A percentile compares a stretch with the other conserved stretches of the same genome.
phyloP scores from a whole-genome alignment of 768 basidiomycete species.

The Hortiboletus campestris region DNA sequence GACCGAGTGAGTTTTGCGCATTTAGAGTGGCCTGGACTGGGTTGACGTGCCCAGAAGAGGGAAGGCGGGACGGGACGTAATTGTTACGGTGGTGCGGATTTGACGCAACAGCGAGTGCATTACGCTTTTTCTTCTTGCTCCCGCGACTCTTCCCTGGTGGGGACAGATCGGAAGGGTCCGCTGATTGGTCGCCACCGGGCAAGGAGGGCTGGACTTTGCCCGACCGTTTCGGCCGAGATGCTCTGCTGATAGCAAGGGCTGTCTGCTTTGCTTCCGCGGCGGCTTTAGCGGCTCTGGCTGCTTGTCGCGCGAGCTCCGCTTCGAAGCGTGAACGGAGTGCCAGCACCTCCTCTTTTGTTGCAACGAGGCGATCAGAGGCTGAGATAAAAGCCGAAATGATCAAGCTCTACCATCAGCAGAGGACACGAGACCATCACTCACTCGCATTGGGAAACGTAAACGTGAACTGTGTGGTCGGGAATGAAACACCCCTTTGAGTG shows the following conservation, averaged over 20 bases:
- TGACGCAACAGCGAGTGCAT: slow-evolving; percentile 85
- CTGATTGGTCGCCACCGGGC: slow-evolving; percentile 34
- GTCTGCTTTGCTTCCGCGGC: slow-evolving; percentile 53
- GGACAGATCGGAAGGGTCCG: slow-evolving; percentile 40
- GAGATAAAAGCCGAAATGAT: slow-evolving; percentile 26
- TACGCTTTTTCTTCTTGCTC: slow-evolving; percentile 91
- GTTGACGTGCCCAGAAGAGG: slow-evolving; percentile 44
- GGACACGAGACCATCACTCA: slow-evolving; percentile 49
- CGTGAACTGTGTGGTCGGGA: slow-evolving; percentile 55
- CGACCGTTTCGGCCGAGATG: slow-evolving; percentile 37
- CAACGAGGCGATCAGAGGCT: slow-evolving; percentile 73
- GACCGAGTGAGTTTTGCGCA: slow-evolving; percentile 52
- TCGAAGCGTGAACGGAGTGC: slow-evolving; percentile 68
- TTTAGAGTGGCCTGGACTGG: slow-evolving; percentile 39
- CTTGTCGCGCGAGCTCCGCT: slow-evolving; percentile 69
- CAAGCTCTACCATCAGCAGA: slow-evolving; percentile 25
- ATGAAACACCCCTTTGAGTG: slow-evolving; percentile 34
- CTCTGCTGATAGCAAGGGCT: slow-evolving; percentile 37
- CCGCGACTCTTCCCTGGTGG: slow-evolving; percentile 29
- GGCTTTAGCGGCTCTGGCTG: slow-evolving; percentile 50
- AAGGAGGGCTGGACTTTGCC: slow-evolving; percentile 36
- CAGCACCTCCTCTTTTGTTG: slow-evolving; percentile 67
- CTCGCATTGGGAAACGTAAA: slow-evolving; percentile 65
- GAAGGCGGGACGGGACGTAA: slow-evolving; percentile 84
- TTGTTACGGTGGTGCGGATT: slow-evolving; percentile 96